Evolutionary conservation across 73 alveolate species (phyloP).

Genomic region (Paramecium pentaurelia): DNA sequence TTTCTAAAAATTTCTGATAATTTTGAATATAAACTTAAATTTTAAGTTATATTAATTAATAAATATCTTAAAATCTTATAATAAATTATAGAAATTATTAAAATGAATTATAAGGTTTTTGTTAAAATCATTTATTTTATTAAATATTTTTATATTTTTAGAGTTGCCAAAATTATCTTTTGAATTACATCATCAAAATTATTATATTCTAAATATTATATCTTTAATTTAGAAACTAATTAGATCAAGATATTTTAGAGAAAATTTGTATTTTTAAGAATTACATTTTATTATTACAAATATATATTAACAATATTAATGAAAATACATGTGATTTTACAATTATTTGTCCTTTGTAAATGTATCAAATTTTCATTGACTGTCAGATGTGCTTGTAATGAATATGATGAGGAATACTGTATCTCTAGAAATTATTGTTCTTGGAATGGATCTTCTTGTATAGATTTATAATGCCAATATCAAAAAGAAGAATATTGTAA

Average conservation of each 20-base stretch:
- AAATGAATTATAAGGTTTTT: no score
- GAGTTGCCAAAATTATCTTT: no score
- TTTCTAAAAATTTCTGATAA: neutral
- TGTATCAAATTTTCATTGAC: neutral
- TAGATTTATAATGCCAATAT: neutral
- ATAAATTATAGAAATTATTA: no score
- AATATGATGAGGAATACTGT: neutral
- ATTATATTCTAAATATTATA: no score
- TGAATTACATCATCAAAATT: no score
- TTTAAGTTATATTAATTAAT: neutral
- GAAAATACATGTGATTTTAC: neutral
- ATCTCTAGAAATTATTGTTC: neutral
- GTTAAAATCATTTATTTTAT: no score
- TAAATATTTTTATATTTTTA: no score
- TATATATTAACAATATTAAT: neutral
- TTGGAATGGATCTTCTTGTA: neutral
- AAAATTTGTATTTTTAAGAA: no score
- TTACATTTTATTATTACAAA: no score
- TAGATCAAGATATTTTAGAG: no score
- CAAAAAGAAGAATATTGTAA: neutral
- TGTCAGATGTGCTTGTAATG: neutral
- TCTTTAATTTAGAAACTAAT: no score
- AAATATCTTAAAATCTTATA: no score
- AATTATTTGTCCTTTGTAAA: neutral
- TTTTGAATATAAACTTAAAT: neutral